Evolutionary conservation across 352 stramenopile genomes (phyloP), one percentile per base, ranked within the genome.

Genomic region (Pseudoperonospora humuli): DNA sequence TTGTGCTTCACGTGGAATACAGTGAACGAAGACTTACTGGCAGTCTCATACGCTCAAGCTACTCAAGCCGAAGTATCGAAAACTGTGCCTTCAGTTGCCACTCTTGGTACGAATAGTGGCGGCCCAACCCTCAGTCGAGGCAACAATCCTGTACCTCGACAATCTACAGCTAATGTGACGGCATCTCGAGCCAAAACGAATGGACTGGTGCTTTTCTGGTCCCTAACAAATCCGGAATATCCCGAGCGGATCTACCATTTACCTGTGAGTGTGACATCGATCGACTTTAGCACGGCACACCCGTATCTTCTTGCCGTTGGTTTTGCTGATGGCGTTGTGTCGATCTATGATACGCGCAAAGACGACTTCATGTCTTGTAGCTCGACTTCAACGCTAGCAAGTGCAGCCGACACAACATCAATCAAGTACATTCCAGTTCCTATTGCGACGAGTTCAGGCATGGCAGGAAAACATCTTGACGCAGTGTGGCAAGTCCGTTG

Each of bases 181-280:
- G n/a, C n/a, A n/a, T n/a, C n/a, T n/a, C n/a, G 52, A 33, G 26
- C 1, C 20, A 52, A 14, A 61, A 61, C n/a, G 58, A 10, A 73
- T n/a, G 86, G 88, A 2, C 44, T 93, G 10, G 80, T 97, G n/a
- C 61, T 96, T 18, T 96, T 97, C 53, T 97, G 89, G 90, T 95
- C 84, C 20, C 61, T 97, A 14, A 91, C 85, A 36, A 97, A 97
- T 54, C 87, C 88, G 3, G 82, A 92, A 45, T 95, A 81, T 41
- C 90, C 90, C 0, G 86, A 97, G 55, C 75, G 86, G n/a, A 77
- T 96, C 6, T 87, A 95, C 43, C 66, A 70, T 35, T 50, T 89
- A 15, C 59, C 61, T 8, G 75, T 78, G 13, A 74, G 84, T 14
- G 85, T 92, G 24, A 96, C 82, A 3, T 91, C 78, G 24, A 78